Evolutionary conservation across 192 early-diverging fungal genomes (phyloP).

Genomic region (Linnemannia exigua): DNA sequence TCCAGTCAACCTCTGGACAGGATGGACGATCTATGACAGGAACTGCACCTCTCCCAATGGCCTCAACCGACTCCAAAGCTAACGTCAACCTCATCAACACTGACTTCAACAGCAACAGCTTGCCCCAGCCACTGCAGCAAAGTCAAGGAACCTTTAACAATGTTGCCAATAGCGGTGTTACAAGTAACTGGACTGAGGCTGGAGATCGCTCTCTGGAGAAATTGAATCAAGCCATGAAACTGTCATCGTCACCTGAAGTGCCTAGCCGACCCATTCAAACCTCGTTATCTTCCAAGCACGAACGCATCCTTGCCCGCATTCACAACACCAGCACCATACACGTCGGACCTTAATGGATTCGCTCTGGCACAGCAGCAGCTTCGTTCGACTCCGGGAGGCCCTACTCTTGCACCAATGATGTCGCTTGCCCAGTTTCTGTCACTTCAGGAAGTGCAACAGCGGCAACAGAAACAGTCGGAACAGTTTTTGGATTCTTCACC

Average conservation of each 20-base stretch:
- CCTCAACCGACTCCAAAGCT: not conserved
- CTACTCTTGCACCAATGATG: not conserved
- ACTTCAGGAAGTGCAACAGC: slow-evolving; percentile 36
- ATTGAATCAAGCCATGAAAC: not conserved
- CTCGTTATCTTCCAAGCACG: not conserved
- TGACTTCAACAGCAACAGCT: not conserved
- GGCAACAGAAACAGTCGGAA: slow-evolving; percentile 21
- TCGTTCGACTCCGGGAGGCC: not conserved
- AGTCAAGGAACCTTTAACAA: not conserved
- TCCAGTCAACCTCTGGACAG: not conserved
- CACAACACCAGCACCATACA: not conserved
- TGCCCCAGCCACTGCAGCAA: not conserved
- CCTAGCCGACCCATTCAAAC: not conserved
- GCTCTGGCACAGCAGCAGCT: slow-evolving; percentile 16
- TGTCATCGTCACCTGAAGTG: not conserved
- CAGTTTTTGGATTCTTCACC: slow-evolving; percentile 5
- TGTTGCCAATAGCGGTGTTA: not conserved
- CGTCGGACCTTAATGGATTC: slow-evolving; percentile 16
- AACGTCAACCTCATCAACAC: not conserved
- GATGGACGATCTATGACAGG: not conserved
- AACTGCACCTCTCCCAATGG: not conserved
- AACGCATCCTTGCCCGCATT: slow-evolving; percentile 8
- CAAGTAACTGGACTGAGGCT: not conserved
- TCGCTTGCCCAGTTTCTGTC: slow-evolving; percentile 34
- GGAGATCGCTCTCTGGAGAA: not conserved